Evolutionary conservation across 2,329 filamentous ascomycete genomes (phyloP).

Genomic region (Colletotrichum melonis): DNA sequence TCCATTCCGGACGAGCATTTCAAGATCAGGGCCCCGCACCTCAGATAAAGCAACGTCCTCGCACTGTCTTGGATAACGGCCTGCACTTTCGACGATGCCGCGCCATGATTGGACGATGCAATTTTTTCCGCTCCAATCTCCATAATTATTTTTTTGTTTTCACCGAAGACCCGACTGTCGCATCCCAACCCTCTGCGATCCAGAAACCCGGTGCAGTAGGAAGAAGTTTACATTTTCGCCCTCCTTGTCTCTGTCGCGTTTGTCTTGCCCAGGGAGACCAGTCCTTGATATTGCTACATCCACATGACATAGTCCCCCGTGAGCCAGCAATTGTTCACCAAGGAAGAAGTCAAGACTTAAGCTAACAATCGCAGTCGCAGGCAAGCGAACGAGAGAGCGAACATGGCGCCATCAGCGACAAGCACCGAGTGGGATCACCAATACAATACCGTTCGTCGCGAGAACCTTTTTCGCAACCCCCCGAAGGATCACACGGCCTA

Average conservation of each 20-base stretch:
- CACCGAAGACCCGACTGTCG: conserved; percentile 1
- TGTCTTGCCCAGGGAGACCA: conserved; percentile 11
- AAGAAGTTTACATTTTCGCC: conserved; percentile 14
- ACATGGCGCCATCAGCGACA: conserved; percentile 69
- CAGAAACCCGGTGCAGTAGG: conserved; percentile 12
- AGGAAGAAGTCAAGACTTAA: neutral
- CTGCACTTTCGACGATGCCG: neutral
- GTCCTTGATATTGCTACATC: neutral
- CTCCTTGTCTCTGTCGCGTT: neutral
- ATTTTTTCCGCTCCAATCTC: conserved; percentile 26
- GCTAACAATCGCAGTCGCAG: conserved; percentile 6
- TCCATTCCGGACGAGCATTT: neutral
- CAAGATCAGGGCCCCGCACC: neutral
- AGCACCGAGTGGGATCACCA: conserved; percentile 83
- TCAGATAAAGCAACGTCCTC: neutral
- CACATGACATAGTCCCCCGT: conserved; percentile 8
- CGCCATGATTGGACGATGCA: conserved; percentile 7
- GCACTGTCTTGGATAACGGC: conserved; percentile 18
- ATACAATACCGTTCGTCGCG: conserved; percentile 86
- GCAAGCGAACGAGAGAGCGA: conserved; percentile 34
- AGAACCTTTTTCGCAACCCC: conserved; percentile 89
- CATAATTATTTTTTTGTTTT: conserved; percentile 37
- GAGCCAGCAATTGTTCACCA: neutral
- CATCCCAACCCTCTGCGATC: conserved; percentile 12
- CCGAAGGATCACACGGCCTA: conserved; percentile 90